phyloP scores from a whole-genome alignment of 306 rosid species.

The Quercus suber region DNA sequence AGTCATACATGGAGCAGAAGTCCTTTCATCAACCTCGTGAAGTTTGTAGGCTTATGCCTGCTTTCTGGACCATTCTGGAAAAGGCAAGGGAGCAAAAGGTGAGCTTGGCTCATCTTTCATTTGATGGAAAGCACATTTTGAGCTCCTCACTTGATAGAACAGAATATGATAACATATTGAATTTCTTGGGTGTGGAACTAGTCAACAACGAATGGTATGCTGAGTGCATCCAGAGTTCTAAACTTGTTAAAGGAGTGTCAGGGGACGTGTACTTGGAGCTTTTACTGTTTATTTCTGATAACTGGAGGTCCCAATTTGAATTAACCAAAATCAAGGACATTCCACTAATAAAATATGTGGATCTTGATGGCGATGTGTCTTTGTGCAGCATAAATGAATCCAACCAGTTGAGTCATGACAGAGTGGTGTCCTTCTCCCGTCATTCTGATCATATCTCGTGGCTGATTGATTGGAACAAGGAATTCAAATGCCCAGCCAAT shows the following conservation, averaged over 20 bases:
- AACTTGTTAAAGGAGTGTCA: slow-evolving; percentile 46
- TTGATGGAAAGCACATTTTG: slow-evolving; percentile 47
- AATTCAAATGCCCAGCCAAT: slow-evolving; percentile 27
- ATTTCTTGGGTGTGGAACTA: slow-evolving; percentile 41
- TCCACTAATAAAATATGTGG: slow-evolving; percentile 48
- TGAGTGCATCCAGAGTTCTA: slow-evolving; percentile 54
- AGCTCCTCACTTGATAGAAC: slow-evolving; percentile 42
- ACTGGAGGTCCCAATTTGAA: slow-evolving; percentile 31
- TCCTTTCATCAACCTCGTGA: slow-evolving; percentile 33
- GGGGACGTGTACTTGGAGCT: slow-evolving; percentile 50
- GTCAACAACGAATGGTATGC: slow-evolving; percentile 59
- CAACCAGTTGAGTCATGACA: background rate
- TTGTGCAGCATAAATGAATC: slow-evolving; percentile 32
- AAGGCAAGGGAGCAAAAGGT: slow-evolving; percentile 37
- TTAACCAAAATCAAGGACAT: slow-evolving; percentile 26
- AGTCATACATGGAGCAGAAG: slow-evolving; percentile 21
- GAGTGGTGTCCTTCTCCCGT: slow-evolving; percentile 24
- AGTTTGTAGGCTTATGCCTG: slow-evolving; percentile 61
- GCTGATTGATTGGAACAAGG: slow-evolving; percentile 53
- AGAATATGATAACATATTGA: slow-evolving; percentile 38
- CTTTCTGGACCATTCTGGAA: slow-evolving; percentile 50
- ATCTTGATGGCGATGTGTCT: slow-evolving; percentile 30
- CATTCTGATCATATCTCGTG: slow-evolving; percentile 32
- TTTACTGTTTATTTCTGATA: slow-evolving; percentile 41
- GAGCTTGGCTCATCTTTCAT: slow-evolving; percentile 41